phyloP scores from a whole-genome alignment of 129 eudicot genomes.

The Pseudognaphalium luteoalbum region DNA sequence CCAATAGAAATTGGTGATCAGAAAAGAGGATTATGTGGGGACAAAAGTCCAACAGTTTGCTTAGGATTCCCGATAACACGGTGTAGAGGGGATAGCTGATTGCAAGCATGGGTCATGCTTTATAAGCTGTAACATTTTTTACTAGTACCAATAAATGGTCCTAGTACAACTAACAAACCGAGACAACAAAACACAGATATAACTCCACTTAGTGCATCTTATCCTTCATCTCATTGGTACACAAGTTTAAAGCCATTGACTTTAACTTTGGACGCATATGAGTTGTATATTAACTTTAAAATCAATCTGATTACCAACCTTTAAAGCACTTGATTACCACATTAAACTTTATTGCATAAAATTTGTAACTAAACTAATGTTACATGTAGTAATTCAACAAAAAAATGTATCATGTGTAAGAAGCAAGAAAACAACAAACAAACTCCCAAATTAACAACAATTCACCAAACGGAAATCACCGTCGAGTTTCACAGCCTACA shows the following conservation, averaged over 20 bases:
- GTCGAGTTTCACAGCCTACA: slow-evolving; percentile 7
- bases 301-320: slow-evolving; percentile 1
- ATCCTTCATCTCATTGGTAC: slow-evolving; percentile 23
- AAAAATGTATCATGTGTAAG: background rate
- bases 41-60: slow-evolving; percentile 33
- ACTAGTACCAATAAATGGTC: slow-evolving; percentile 26
- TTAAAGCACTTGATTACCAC: background rate
- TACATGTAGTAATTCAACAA: slow-evolving; percentile 4
- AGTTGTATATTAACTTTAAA: slow-evolving; percentile 1
- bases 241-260: slow-evolving; percentile 20
- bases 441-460: background rate
- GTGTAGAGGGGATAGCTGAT: slow-evolving; percentile 23
- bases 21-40: slow-evolving; percentile 31
- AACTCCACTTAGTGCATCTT: slow-evolving; percentile 28
- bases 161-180: slow-evolving; percentile 19
- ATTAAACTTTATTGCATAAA: slow-evolving; percentile 1
- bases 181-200: slow-evolving; percentile 17
- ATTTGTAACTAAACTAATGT: background rate
- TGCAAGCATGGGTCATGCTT: slow-evolving; percentile 28
- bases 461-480: background rate
- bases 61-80: slow-evolving; percentile 27
- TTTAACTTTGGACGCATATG: slow-evolving; percentile 24
- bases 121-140: slow-evolving; percentile 31
- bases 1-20: slow-evolving; percentile 11
- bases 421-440: background rate